A percentile compares a stretch with the other conserved stretches of the same genome.
Conservation (phyloP, 352 stramenopile species). For the Phytophthora ohioensis region DNA sequence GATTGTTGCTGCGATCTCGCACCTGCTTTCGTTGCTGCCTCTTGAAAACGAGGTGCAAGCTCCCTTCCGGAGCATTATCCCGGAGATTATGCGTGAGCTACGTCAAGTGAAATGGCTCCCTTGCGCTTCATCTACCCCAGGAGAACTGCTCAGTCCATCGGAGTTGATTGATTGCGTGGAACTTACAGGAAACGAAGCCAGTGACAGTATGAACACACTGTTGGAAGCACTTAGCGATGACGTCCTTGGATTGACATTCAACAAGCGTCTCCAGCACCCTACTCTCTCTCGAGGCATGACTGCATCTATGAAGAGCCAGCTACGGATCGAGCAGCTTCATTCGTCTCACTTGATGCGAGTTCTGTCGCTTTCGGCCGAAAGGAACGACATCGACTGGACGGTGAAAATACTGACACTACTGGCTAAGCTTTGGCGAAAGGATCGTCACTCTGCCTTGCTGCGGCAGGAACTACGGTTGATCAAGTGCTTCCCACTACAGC, state of each 20-base stretch:
- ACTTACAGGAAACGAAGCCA: conserved; percentile 24
- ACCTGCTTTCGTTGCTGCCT: conserved; percentile 64
- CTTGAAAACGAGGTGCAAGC: conserved; percentile 78
- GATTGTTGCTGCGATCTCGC: conserved; percentile 36
- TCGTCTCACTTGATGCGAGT: conserved; percentile 71
- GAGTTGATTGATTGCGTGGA: conserved; percentile 60
- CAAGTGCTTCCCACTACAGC: conserved; percentile 74
- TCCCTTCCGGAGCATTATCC: conserved; percentile 68
- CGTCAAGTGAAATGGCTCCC: conserved; percentile 61
- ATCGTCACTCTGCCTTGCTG: conserved; percentile 55
- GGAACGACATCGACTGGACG: conserved; percentile 50
- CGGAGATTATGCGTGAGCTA: conserved; percentile 69
- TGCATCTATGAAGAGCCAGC: conserved; percentile 58
- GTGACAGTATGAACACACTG: conserved; percentile 20
- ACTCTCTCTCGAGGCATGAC: conserved; percentile 49
- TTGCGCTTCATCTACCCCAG: conserved; percentile 6
- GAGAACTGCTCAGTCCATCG: conserved; percentile 33
- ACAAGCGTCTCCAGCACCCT: conserved; percentile 66
- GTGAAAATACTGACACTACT: conserved; percentile 59
- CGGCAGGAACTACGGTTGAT: conserved; percentile 76
- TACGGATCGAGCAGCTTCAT: conserved; percentile 73
- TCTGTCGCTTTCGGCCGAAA: conserved; percentile 45
- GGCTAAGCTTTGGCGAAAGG: conserved; percentile 63
- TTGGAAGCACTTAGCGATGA: conserved; percentile 33
- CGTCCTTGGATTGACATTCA: conserved; percentile 40